Evolutionary conservation across 495 filamentous ascomycete species (phyloP), one percentile per base, ranked within the genome.

Genomic region (Neurospora pannonica): DNA sequence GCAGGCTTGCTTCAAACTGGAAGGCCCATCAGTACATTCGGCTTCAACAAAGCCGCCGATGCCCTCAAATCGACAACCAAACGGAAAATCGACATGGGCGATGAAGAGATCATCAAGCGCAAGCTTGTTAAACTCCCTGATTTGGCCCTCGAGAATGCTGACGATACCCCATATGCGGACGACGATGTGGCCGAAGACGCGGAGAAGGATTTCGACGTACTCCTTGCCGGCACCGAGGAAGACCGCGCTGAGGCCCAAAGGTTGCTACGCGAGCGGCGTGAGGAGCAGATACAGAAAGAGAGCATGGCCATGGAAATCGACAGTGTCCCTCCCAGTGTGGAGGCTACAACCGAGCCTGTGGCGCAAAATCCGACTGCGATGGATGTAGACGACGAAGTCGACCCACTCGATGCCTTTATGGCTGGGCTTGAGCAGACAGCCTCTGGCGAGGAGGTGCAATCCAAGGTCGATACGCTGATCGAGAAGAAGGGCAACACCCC

Each of bases 331-430:
- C 54, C 54, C 28, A 62, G 1, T 17, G 76, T 31, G 67, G 78
- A 79, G 74, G 36, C 42, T 37, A 8, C 54, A 31, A 34, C 54
- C 24, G 54, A 62, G 54, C 54, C 54, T 62, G 54, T 62, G 15
- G 54, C 54, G 54, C 54, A 62, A 19, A 34, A 62, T 34, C 73
- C 76, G 8, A 79, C 48, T 17, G 39, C 48, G 70, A 90, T 87
- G 86, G 83, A 88, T 62, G 86, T 88, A 21, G 90, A 90, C 48
- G 94, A 95, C 38, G 94, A 97, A 28, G 82, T 93, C 71, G 96
- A 99, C 82, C 94, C 96, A 34, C 86, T 99, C 39, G 96, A 99
- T 84, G 95, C 94, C 11, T 99, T 94, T 83, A 98, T 99, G 96
- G 91, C 90, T 70, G 90, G 87, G 67, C 88, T 99, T 36, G 88